A percentile compares a stretch with the other conserved stretches of the same genome.
phyloP scores from a whole-genome alignment of 371 early-diverging fungal species.

The Haplosporangium sp. region DNA sequence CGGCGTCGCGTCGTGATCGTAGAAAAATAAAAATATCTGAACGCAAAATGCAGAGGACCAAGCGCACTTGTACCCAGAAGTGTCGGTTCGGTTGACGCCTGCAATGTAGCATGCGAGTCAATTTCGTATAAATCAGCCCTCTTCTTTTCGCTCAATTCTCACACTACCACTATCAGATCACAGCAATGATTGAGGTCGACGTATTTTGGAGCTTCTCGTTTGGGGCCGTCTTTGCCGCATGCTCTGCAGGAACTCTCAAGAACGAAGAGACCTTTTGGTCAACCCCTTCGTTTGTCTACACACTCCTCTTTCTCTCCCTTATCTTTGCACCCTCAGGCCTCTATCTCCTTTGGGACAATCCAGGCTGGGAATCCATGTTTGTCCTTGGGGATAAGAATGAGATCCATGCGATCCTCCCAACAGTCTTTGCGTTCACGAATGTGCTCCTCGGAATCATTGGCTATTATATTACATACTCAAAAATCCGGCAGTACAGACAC shows the following conservation, averaged over 20 bases:
- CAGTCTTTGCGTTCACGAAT: conserved; percentile 50
- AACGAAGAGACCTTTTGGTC: conserved; percentile 21
- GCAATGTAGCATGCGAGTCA: no score
- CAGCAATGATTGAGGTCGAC: conserved; percentile 47
- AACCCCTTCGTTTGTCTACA: conserved; percentile 51
- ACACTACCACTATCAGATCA: background rate
- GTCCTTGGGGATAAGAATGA: conserved; percentile 54
- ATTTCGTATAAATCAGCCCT: no score
- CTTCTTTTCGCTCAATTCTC: background rate
- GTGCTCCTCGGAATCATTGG: conserved; percentile 49
- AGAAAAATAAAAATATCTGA: no score
- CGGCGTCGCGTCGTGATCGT: no score
- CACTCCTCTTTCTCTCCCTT: conserved; percentile 50
- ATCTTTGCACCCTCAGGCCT: conserved; percentile 54
- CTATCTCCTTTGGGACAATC: conserved; percentile 51
- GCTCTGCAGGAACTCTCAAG: conserved; percentile 39
- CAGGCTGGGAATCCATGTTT: conserved; percentile 54
- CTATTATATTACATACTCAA: conserved; percentile 40
- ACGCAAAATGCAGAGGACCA: no score
- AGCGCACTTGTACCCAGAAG: no score
- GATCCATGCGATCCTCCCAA: conserved; percentile 49
- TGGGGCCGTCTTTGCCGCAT: conserved; percentile 44
- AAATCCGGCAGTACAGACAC: conserved; percentile 22
- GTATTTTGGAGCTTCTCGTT: conserved; percentile 53
- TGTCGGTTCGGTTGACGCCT: no score